Evolutionary conservation across 1,284 basidiomycete genomes (phyloP).

Genomic region (Anthracocystis walkeri): DNA sequence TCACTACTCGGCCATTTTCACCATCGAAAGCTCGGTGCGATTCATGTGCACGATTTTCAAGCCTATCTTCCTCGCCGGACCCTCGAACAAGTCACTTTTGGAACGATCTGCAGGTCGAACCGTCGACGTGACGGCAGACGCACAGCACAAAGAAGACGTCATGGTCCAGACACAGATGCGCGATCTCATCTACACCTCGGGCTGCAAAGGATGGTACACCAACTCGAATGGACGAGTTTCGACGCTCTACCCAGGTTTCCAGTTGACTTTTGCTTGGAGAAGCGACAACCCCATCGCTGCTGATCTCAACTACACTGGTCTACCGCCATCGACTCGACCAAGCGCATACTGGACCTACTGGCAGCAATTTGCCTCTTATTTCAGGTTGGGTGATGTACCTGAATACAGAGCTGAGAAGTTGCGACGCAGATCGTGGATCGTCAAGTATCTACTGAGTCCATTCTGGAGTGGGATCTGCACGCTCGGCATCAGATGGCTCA

Average conservation of each 20-base stretch:
- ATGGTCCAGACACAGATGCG: slow-evolving; percentile 41
- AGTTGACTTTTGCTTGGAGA: slow-evolving; percentile 33
- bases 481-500: slow-evolving; percentile 5
- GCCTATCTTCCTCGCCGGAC: slow-evolving; percentile 28
- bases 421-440: neutral
- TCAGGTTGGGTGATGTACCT: slow-evolving; percentile 29
- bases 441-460: slow-evolving; percentile 8
- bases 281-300: slow-evolving; percentile 29
- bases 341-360: slow-evolving; percentile 21
- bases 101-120: slow-evolving; percentile 18
- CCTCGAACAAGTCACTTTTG: neutral
- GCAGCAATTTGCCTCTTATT: slow-evolving; percentile 24
- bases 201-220: slow-evolving; percentile 49
- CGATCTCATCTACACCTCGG: slow-evolving; percentile 39
- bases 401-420: slow-evolving; percentile 25
- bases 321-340: slow-evolving; percentile 1
- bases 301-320: slow-evolving; percentile 24
- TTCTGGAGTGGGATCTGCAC: neutral
- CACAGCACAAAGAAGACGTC: slow-evolving; percentile 42
- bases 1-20: slow-evolving; percentile 42
- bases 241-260: slow-evolving; percentile 36
- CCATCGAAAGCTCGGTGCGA: slow-evolving; percentile 34
- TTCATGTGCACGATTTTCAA: slow-evolving; percentile 26
- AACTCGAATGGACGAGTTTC: slow-evolving; percentile 31
- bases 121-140: slow-evolving; percentile 28